A percentile compares a stretch with the other conserved stretches of the same genome.
Conservation (phyloP, 2,329 filamentous ascomycete species). For the Delphinella strobiligena region DNA sequence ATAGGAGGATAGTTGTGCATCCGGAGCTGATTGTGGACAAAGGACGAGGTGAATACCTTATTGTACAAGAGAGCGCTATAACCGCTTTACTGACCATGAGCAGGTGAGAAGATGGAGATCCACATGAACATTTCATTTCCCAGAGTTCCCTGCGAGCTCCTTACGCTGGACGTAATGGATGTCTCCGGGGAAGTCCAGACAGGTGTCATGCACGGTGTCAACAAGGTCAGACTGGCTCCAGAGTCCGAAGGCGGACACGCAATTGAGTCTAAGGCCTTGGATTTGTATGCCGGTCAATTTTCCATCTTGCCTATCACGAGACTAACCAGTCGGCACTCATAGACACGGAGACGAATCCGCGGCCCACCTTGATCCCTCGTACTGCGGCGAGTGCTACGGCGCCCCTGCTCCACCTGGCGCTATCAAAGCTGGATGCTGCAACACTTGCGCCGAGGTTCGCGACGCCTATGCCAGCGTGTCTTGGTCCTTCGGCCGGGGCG, state of each 20-base stretch:
- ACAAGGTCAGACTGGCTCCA: slow-evolving; percentile 72
- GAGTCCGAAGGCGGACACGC: slow-evolving; percentile 61
- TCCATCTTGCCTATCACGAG: background rate
- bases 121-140: slow-evolving; percentile 96
- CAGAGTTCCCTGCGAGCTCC: slow-evolving; percentile 80
- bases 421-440: slow-evolving; percentile 80
- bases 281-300: slow-evolving; percentile 43
- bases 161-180: slow-evolving; percentile 98
- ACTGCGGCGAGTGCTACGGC: slow-evolving; percentile 91
- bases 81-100: no score
- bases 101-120: slow-evolving; percentile 98
- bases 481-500: slow-evolving; percentile 90
- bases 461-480: slow-evolving; percentile 82
- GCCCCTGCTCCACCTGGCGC: slow-evolving; percentile 60
- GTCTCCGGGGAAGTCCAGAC: slow-evolving; percentile 95
- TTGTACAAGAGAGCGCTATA: slow-evolving; percentile 33
- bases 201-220: slow-evolving; percentile 83
- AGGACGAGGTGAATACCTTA: slow-evolving; percentile 51
- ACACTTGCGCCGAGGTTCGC: slow-evolving; percentile 91
- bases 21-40: slow-evolving; percentile 95
- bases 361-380: slow-evolving; percentile 75
- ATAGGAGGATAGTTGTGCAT: slow-evolving; percentile 71
- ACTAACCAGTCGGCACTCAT: no score
- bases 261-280: slow-evolving; percentile 57
- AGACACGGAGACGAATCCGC: slow-evolving; percentile 57